Conservation (phyloP, 1,139 yeast species). For the Saccharomyces hybrid region DNA sequence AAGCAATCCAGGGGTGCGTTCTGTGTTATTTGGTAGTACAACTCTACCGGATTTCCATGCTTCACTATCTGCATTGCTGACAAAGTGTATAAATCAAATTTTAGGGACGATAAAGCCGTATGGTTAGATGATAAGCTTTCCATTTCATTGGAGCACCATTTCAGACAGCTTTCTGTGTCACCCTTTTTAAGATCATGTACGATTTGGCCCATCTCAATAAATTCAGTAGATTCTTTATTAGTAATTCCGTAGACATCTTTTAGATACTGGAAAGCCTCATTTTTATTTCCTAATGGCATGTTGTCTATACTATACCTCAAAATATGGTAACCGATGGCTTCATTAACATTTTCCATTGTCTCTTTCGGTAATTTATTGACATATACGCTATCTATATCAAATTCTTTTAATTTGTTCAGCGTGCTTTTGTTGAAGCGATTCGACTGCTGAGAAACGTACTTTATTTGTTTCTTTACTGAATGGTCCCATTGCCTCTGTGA, state of each 20-base stretch:
- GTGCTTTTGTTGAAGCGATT: constrained; percentile 32
- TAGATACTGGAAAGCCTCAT: constrained; percentile 18
- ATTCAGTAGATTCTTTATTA: constrained; percentile 15
- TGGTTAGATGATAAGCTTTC: constrained; percentile 4
- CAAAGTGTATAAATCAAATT: constrained; percentile 24
- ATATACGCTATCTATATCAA: constrained; percentile 35
- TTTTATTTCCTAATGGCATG: constrained; percentile 13
- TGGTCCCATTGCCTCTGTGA: constrained; percentile 30
- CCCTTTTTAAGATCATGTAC: constrained; percentile 21
- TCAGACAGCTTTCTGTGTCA: constrained; percentile 19
- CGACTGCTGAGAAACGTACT: constrained; percentile 20
- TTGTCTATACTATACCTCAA: constrained; percentile 25
- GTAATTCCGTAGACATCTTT: constrained; percentile 21
- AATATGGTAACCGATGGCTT: constrained; percentile 27
- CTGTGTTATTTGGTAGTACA: constrained; percentile 17
- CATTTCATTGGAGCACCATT: constrained; percentile 19
- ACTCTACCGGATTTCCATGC: constrained; percentile 13
- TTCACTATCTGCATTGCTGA: constrained; percentile 20
- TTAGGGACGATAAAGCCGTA: not conserved
- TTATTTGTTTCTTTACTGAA: constrained; percentile 24
- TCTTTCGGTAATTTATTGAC: constrained; percentile 31
- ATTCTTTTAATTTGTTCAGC: constrained; percentile 32
- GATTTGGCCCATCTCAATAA: constrained; percentile 24
- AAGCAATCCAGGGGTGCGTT: constrained; percentile 4
- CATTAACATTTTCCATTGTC: constrained; percentile 16